Conservation (phyloP, 1,284 basidiomycete genomes). For the Trichosporon sp. region DNA sequence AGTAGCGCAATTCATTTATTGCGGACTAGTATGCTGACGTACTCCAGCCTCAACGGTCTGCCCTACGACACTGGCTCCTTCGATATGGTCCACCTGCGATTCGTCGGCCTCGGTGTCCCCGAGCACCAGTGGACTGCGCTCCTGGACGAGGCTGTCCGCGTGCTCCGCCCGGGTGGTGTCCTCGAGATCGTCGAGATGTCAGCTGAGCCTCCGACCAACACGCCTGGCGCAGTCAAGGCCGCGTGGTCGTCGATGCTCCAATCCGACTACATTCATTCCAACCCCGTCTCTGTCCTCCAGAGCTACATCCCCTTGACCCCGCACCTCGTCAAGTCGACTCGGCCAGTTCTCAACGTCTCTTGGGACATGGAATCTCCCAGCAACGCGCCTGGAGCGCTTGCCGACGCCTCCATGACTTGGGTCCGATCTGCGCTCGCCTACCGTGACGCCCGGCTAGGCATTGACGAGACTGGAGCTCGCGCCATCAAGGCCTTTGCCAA, state of each 20-base stretch:
- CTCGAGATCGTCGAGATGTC: slow-evolving; percentile 56
- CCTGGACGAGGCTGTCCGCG: slow-evolving; percentile 51
- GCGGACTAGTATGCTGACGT: slow-evolving; percentile 10
- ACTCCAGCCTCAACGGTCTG: slow-evolving; percentile 45
- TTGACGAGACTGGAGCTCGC: slow-evolving; percentile 22
- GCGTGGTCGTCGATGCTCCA: slow-evolving; percentile 46
- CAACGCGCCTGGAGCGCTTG: slow-evolving; percentile 34
- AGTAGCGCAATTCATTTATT: slow-evolving; percentile 15
- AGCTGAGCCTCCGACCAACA: slow-evolving; percentile 39
- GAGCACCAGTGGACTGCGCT: slow-evolving; percentile 49
- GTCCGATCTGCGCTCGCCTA: slow-evolving; percentile 44
- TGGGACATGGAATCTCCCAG: neutral
- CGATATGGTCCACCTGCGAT: slow-evolving; percentile 55
- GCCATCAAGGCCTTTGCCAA: slow-evolving; percentile 8
- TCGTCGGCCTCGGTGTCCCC: slow-evolving; percentile 54
- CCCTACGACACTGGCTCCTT: slow-evolving; percentile 54
- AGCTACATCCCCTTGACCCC: slow-evolving; percentile 39
- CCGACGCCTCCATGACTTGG: slow-evolving; percentile 43
- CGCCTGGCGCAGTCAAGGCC: slow-evolving; percentile 37
- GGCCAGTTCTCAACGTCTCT: slow-evolving; percentile 23
- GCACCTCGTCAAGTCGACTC: slow-evolving; percentile 19
- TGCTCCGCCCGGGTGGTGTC: slow-evolving; percentile 52
- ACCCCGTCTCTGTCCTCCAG: slow-evolving; percentile 44
- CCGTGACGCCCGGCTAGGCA: slow-evolving; percentile 38
- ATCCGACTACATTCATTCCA: slow-evolving; percentile 44